Evolutionary conservation across 768 basidiomycete genomes (phyloP).

Genomic region (Phanerodontia chrysosporium): DNA sequence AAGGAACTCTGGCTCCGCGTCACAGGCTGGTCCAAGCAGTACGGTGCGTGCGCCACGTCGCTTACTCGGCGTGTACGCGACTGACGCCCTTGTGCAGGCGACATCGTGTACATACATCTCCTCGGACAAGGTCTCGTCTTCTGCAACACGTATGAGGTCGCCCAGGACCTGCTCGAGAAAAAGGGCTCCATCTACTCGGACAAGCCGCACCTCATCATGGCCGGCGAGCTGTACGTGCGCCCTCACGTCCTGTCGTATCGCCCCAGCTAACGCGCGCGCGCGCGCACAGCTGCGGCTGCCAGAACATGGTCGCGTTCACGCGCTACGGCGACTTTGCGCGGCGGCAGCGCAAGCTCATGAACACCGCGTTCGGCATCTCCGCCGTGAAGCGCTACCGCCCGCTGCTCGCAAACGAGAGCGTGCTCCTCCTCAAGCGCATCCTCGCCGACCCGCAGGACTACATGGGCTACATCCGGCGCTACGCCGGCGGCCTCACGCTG

Average conservation of each 20-base stretch:
- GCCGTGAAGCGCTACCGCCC: conserved; percentile 55
- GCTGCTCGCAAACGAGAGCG: conserved; percentile 52
- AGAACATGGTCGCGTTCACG: conserved; percentile 70
- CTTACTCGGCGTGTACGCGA: not conserved
- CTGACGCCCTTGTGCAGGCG: conserved; percentile 37
- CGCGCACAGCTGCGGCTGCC: conserved; percentile 54
- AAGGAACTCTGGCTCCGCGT: conserved; percentile 66
- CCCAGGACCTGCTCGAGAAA: conserved; percentile 64
- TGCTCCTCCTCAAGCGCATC: conserved; percentile 52
- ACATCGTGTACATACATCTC: conserved; percentile 59
- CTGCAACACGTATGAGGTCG: conserved; percentile 55
- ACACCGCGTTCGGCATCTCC: conserved; percentile 53
- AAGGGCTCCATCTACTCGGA: conserved; percentile 72
- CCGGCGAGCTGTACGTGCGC: conserved; percentile 61
- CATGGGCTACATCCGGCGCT: conserved; percentile 32
- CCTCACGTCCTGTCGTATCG: too few relatives aligned
- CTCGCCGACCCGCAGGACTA: conserved; percentile 37
- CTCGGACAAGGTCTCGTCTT: conserved; percentile 67
- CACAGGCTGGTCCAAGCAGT: conserved; percentile 55
- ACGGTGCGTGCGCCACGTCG: conserved; percentile 40
- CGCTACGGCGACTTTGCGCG: conserved; percentile 58
- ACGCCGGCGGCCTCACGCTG: conserved; percentile 50
- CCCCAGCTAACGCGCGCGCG: too few relatives aligned
- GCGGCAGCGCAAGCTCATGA: conserved; percentile 64
- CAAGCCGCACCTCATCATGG: conserved; percentile 67